A percentile compares a stretch with the other conserved stretches of the same genome.
Evolutionary conservation across 73 alveolate genomes (phyloP).

Genomic region (Paraurostyla sp.): DNA sequence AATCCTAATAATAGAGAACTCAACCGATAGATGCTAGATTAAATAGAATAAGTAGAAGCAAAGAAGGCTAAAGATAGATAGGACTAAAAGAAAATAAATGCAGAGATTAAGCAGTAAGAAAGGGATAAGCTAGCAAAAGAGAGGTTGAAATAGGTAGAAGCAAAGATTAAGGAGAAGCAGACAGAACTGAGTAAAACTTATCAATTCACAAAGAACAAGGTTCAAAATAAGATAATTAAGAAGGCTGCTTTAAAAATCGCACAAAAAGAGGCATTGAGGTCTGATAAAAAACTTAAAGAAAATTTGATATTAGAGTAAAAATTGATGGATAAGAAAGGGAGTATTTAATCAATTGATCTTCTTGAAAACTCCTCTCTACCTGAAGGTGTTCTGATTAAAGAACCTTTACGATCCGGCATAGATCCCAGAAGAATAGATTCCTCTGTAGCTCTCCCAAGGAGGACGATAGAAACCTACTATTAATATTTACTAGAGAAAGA

Average conservation of each 20-base stretch:
- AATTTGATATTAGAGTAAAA: background rate
- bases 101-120: background rate
- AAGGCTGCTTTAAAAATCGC: no score
- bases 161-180: background rate
- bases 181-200: background rate
- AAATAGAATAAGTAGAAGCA: background rate
- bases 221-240: no score
- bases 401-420: background rate
- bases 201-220: background rate
- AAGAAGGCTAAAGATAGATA: background rate
- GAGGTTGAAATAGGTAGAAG: background rate
- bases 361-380: conserved; percentile 21
- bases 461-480: conserved; percentile 18
- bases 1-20: background rate
- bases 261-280: no score
- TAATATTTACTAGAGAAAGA: background rate
- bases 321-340: background rate
- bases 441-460: background rate
- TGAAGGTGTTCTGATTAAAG: background rate
- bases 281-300: no score
- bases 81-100: background rate
- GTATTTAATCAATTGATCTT: background rate
- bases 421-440: background rate
- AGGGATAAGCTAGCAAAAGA: background rate
- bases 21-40: background rate